phyloP scores from a whole-genome alignment of 2,329 filamentous ascomycete genomes.

The Zalaria sp. region DNA sequence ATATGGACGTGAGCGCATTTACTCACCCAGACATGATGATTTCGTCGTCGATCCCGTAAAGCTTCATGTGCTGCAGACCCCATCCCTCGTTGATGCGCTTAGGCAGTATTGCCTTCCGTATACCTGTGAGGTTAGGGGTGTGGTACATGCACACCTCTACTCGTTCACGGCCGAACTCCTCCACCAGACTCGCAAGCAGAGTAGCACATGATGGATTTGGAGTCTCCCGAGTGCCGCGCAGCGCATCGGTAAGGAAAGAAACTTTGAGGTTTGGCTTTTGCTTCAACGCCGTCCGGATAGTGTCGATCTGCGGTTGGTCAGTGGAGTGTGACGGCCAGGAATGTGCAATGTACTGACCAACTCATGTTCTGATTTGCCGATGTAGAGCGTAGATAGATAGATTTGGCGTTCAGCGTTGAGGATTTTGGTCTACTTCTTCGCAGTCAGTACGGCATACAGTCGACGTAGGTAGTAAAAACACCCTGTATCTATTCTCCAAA shows the following conservation, averaged over 20 bases:
- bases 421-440: slow-evolving; percentile 54
- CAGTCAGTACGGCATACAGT: slow-evolving; percentile 2
- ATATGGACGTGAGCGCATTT: neutral
- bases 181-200: slow-evolving; percentile 67
- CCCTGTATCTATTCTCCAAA: too few species aligned
- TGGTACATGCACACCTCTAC: slow-evolving; percentile 97
- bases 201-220: slow-evolving; percentile 79
- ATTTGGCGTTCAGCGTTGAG: slow-evolving; percentile 62
- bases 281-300: slow-evolving; percentile 59
- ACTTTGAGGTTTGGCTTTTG: slow-evolving; percentile 63
- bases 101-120: slow-evolving; percentile 72
- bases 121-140: slow-evolving; percentile 82
- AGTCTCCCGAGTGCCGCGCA: slow-evolving; percentile 82
- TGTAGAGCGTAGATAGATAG: slow-evolving; percentile 92
- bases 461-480: neutral
- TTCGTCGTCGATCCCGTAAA: slow-evolving; percentile 91
- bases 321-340: neutral
- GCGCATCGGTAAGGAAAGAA: slow-evolving; percentile 79
- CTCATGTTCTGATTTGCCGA: slow-evolving; percentile 85
- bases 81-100: slow-evolving; percentile 93
- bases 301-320: slow-evolving; percentile 53
- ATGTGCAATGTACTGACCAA: slow-evolving; percentile 36
- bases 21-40: slow-evolving; percentile 78
- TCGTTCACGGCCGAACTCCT: slow-evolving; percentile 67
- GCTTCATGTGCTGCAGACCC: slow-evolving; percentile 98